Percentiles rank a stretch among this genome's conserved stretches.
phyloP scores from a whole-genome alignment of 2,329 filamentous ascomycete genomes.

The Chaetomiaceae sp. region DNA sequence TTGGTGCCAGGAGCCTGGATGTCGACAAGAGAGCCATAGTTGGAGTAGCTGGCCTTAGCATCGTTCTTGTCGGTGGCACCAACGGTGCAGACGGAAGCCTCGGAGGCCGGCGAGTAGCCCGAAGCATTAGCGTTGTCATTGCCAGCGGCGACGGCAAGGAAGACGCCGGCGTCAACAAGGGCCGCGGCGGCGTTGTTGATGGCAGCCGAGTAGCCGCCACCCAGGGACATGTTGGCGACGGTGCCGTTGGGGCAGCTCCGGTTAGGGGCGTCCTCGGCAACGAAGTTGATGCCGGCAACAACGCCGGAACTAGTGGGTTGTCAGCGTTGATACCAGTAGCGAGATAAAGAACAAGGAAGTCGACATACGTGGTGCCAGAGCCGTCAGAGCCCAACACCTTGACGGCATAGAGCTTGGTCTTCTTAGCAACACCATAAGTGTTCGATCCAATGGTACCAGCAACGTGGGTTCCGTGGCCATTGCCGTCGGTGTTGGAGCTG shows the following conservation, averaged over 20 bases:
- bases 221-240: slow-evolving; percentile 55
- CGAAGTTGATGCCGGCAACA: slow-evolving; percentile 42
- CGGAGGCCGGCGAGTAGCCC: slow-evolving; percentile 44
- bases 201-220: slow-evolving; percentile 41
- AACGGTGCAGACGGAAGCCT: slow-evolving; percentile 47
- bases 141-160: slow-evolving; percentile 53
- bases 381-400: slow-evolving; percentile 40
- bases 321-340: not conserved
- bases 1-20: slow-evolving; percentile 47
- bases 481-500: slow-evolving; percentile 35
- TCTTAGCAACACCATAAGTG: slow-evolving; percentile 44
- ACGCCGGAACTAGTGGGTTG: slow-evolving; percentile 34
- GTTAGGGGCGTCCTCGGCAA: slow-evolving; percentile 32
- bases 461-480: slow-evolving; percentile 46
- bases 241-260: slow-evolving; percentile 39
- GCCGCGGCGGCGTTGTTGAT: slow-evolving; percentile 48
- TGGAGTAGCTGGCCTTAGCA: slow-evolving; percentile 44
- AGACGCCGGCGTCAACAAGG: slow-evolving; percentile 43
- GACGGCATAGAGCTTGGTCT: slow-evolving; percentile 39
- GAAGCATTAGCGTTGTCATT: slow-evolving; percentile 43
- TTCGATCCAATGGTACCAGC: slow-evolving; percentile 40
- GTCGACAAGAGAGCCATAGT: slow-evolving; percentile 47
- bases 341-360: not conserved
- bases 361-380: slow-evolving; percentile 31
- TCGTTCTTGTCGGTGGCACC: slow-evolving; percentile 42